Evolutionary conservation across 257 asterid species (phyloP).

Genomic region (Datura wrightii): DNA sequence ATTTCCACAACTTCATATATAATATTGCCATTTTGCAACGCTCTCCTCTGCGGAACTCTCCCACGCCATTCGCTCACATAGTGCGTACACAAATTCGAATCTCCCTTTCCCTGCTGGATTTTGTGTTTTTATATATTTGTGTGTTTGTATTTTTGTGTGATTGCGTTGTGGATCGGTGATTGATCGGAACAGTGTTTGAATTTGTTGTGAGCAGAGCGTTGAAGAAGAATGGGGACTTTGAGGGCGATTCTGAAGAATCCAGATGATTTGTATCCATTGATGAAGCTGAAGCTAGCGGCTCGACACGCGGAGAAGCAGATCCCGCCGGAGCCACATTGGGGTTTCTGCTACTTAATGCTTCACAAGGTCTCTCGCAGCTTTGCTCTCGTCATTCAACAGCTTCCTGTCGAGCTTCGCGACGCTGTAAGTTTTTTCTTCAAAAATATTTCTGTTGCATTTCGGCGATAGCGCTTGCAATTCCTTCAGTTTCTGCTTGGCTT

Average conservation of each 20-base stretch:
- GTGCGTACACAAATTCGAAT: neutral
- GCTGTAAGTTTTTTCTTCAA: constrained; percentile 59
- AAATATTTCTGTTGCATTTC: neutral
- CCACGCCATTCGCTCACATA: neutral
- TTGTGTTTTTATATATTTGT: neutral
- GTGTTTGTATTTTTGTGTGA: neutral
- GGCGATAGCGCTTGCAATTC: neutral
- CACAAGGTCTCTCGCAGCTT: constrained; percentile 91
- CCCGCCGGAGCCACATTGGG: constrained; percentile 93
- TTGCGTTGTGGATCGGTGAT: constrained; percentile 4
- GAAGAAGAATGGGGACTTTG: constrained; percentile 64
- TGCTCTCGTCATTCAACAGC: constrained; percentile 90
- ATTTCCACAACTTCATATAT: neutral
- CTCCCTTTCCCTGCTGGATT: neutral
- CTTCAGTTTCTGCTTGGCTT: neutral
- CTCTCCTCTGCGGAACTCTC: neutral
- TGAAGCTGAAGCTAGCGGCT: constrained; percentile 77
- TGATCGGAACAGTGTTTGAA: constrained; percentile 28
- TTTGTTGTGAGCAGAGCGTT: constrained; percentile 34
- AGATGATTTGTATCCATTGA: constrained; percentile 81
- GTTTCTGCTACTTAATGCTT: constrained; percentile 87
- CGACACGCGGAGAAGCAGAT: constrained; percentile 85
- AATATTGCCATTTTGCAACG: neutral
- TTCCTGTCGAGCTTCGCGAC: constrained; percentile 90
- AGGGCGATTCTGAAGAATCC: constrained; percentile 82